Conservation (phyloP, 768 basidiomycete species). For the Russula compacta region DNA sequence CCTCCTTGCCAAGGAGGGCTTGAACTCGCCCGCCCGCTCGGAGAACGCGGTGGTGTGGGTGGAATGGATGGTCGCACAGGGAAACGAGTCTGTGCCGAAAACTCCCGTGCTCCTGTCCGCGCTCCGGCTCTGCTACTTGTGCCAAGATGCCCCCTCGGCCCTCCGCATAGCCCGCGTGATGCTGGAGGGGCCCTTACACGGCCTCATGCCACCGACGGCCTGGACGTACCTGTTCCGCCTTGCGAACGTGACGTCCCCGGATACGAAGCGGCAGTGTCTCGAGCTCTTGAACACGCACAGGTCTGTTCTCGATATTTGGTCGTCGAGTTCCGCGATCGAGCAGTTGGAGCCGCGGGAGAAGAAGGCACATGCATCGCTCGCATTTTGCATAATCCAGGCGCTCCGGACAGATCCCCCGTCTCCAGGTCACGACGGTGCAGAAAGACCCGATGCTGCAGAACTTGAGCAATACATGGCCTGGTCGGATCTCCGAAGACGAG, state of each 20-base stretch:
- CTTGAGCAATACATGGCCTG: not conserved
- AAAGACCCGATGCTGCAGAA: not conserved
- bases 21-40: not conserved
- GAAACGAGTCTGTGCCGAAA: not conserved
- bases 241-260: not conserved
- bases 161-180: not conserved
- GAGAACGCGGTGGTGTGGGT: slow-evolving; percentile 7
- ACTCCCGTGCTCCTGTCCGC: not conserved
- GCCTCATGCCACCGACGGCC: not conserved
- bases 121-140: slow-evolving; percentile 8
- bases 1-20: slow-evolving; percentile 1
- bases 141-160: not conserved
- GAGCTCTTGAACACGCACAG: slow-evolving; percentile 7
- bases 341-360: not conserved
- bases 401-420: not conserved
- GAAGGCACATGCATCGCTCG: slow-evolving; percentile 13
- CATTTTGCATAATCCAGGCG: not conserved
- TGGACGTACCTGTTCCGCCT: slow-evolving; percentile 11
- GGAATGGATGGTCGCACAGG: slow-evolving; percentile 3
- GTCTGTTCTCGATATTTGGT: not conserved
- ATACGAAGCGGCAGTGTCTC: slow-evolving; percentile 3
- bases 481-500: slow-evolving; percentile 4
- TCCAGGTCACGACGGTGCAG: not conserved
- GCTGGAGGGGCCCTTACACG: not conserved
- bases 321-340: not conserved